Evolutionary conservation across 495 filamentous ascomycete species (phyloP), one percentile per base, ranked within the genome.

Genomic region (Penicillium salamii): DNA sequence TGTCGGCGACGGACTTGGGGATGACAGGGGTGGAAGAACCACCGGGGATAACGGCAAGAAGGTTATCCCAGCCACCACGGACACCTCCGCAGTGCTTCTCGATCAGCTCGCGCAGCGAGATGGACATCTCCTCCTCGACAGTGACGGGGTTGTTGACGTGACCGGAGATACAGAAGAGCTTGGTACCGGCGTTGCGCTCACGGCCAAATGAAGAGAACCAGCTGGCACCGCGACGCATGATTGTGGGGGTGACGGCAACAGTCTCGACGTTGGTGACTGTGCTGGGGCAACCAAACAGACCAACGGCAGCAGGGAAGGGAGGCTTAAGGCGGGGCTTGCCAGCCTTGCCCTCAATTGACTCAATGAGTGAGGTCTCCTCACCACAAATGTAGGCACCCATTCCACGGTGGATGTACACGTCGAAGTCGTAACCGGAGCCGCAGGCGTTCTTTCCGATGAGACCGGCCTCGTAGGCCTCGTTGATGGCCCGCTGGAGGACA

Each of bases 241-340:
- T 98, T 32, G 93, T 97, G 5, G 93, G 93, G 24, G 90, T 89
- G 9, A 98, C 93, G 43, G 93, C 90, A 49, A 98, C 69, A 31
- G 93, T 98, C 76, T 98, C 93, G 62, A 98, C 93, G 64, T 98
- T 98, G 62, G 93, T 90, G 48, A 98, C 93, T 29, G 93, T 98
- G 43, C 89, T 92, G 37, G 93, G 93, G 78, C 93, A 98, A 58
- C 93, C 93, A 70, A 97, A 98, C 14, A 98, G 79, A 73, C 93
- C 93, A 52, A 98, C 93, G 26, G 93, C 85, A 52, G 93, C 93
- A 28, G 93, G 93, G 83, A 98, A 98, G 11, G 93, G 93, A 18
- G 93, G 93, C 84, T 98, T 98, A 53, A 98, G 81, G 62, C 93
- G 89, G 48, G 93, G 93, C 78, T 98, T 98, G 65, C 93, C 93